Conservation (phyloP, 345 rosid genomes). For the Brassica juncea region DNA sequence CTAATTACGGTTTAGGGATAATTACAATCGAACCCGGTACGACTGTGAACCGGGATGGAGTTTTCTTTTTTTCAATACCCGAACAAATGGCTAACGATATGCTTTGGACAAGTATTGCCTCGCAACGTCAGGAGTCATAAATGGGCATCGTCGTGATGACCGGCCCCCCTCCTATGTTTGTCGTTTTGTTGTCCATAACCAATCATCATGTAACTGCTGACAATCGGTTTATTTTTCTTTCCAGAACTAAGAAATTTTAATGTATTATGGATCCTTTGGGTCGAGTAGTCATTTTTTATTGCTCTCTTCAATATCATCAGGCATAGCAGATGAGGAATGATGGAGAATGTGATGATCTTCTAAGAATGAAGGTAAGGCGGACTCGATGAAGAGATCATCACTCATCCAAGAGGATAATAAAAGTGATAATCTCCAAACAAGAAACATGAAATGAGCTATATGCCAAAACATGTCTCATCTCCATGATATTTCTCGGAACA, state of each 20-base stretch:
- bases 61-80: too few relatives aligned
- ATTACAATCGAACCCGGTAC: not conserved
- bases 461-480: constrained; percentile 1
- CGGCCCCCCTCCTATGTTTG: not conserved
- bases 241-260: too few relatives aligned
- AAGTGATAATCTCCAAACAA: constrained; percentile 30
- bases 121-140: not conserved
- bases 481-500: not conserved
- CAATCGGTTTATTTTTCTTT: not conserved
- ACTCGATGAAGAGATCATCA: too few relatives aligned
- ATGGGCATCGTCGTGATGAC: not conserved
- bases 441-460: constrained; percentile 10
- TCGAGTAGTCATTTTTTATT: not conserved
- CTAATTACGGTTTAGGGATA: not conserved
- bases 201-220: not conserved
- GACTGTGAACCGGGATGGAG: not conserved
- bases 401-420: not conserved
- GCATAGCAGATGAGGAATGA: too few relatives aligned
- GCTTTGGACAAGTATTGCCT: not conserved
- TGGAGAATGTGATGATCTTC: too few relatives aligned
- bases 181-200: not conserved
- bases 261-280: too few relatives aligned
- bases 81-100: not conserved
- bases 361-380: too few relatives aligned
- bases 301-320: not conserved